Evolutionary conservation across 306 rosid genomes (phyloP), one percentile per base, ranked within the genome.

Genomic region (Prunus davidiana): DNA sequence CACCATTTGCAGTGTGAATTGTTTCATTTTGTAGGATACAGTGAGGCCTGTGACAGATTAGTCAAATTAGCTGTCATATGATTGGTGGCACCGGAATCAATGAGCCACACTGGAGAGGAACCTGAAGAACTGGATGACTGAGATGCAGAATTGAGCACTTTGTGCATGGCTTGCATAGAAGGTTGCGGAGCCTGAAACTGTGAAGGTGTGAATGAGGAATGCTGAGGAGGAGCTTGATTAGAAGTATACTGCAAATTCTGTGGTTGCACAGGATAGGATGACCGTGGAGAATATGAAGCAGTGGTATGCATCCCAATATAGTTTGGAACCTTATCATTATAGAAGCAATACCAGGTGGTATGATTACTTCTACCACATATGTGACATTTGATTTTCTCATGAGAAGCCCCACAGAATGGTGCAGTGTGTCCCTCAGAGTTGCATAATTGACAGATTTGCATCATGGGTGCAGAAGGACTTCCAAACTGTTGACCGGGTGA

Each of bases 171-270:
- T 1, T 16, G 56, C 20, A 51, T 5, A 7, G 2, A 1, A 0
- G 6, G 56, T 0, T 51, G 20, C 20, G 2, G 0, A 0, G 56
- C 6, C 5, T 5, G 3, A 5, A 51, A 51, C 16, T 2, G 6
- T 16, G 56, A 51, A 34, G 2, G 8, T 34, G 41, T 34, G 41
- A 34, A 34, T 6, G 41, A 1, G 41, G 41, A 34, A 34, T 34
- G 41, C 8, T 1, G 8, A 5, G 8, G 8, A 34, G 8, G 8
- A 34, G 41, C 41, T 34, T 34, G 41, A 34, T 34, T 5, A 5
- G 41, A 6, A 6, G 8, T 1, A 0, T 34, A 6, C 8, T 34
- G 8, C 41, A 34, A 16, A 5, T 5, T 5, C 8, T 51, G 20
- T 51, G 56, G 56, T 4, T 0, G 7, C 56, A 4, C 2, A 1